Percentiles rank a stretch among this genome's conserved stretches.
phyloP scores from a whole-genome alignment of 2,329 filamentous ascomycete species.

The Blastomyces emzantsi region DNA sequence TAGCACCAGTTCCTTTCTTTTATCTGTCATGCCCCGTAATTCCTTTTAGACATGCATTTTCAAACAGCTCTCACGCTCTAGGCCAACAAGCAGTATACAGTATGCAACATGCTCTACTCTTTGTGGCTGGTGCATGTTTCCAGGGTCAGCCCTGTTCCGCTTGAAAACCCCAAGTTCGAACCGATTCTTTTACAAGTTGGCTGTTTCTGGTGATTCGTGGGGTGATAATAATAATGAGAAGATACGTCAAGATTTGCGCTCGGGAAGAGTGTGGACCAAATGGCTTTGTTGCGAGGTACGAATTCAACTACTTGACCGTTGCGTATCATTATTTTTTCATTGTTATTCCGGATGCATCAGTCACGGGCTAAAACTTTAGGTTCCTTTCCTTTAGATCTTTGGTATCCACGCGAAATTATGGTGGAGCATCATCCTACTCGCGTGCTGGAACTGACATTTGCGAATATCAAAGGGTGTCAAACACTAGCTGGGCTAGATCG shows the following conservation, averaged over 20 bases:
- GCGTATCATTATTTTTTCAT: neutral
- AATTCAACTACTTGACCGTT: neutral
- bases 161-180: constrained; percentile 6
- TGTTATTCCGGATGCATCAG: neutral
- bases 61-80: constrained; percentile 26
- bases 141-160: constrained; percentile 18
- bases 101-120: constrained; percentile 24
- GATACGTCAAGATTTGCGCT: constrained; percentile 15
- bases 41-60: constrained; percentile 19
- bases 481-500: constrained; percentile 20
- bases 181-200: constrained; percentile 25
- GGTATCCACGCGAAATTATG: constrained; percentile 29
- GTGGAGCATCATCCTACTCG: constrained; percentile 23
- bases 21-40: neutral
- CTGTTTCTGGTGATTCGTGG: constrained; percentile 35
- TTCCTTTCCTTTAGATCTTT: constrained; percentile 20
- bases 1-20: neutral
- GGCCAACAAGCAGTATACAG: constrained; percentile 20
- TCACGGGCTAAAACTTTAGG: neutral
- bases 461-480: constrained; percentile 21
- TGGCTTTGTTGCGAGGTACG: constrained; percentile 31
- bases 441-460: constrained; percentile 29
- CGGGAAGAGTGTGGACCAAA: constrained; percentile 28
- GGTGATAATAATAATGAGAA: constrained; percentile 29
- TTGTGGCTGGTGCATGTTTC: constrained; percentile 24